Base-by-base conservation (phyloP, 202 grass and related monocot species). In the Panicum hallii region DNA sequence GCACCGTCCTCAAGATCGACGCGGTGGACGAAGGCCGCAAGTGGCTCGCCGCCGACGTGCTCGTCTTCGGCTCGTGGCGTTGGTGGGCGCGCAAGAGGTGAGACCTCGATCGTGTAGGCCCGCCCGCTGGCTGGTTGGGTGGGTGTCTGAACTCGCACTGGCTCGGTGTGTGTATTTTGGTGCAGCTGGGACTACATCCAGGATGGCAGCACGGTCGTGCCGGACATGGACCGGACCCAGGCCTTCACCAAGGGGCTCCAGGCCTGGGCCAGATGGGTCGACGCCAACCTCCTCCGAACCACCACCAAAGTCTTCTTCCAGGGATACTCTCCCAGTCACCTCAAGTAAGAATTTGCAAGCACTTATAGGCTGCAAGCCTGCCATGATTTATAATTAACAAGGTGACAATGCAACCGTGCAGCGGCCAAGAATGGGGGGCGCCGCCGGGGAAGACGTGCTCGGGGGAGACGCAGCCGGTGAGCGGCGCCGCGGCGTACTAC, bases 11-110 rank as follows among this genome's bases (percentile, higher is more conserved):
- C 9, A 93, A 90, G 82, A 90, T 99, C 45, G 86, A 94, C 83
- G 8, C 74, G 5, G 90, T 97, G 63, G 70, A 91, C 14, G 23
- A 80, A 6, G 90, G 49, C 1, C 58, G 61, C 64, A 60, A 61
- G 8, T 97, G 94, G 97, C 77, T 91, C 38, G 62, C 10, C 41
- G 90, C 92, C 17, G 92, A 99, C 26, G 87, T 95, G 22, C 89
- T 99, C 79, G 73, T 99, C 84, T 96, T 99, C 84, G 92, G 95
- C 82, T 86, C 91, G 0, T 89, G 93, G 88, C 96, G 95, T 56
- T 99, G 96, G 96, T 99, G 96, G 96, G 62, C 86, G 9, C 85
- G 93, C 79, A 83, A 74, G 72, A 74, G 17, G 68, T 71, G 20
- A 23, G 20, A 22, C 15, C 13, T 9, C 20, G 38, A 19, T 42